Evolutionary conservation across 2,329 filamentous ascomycete species (phyloP), one percentile per base, ranked within the genome.

Genomic region (Chaetothyriales sp.): DNA sequence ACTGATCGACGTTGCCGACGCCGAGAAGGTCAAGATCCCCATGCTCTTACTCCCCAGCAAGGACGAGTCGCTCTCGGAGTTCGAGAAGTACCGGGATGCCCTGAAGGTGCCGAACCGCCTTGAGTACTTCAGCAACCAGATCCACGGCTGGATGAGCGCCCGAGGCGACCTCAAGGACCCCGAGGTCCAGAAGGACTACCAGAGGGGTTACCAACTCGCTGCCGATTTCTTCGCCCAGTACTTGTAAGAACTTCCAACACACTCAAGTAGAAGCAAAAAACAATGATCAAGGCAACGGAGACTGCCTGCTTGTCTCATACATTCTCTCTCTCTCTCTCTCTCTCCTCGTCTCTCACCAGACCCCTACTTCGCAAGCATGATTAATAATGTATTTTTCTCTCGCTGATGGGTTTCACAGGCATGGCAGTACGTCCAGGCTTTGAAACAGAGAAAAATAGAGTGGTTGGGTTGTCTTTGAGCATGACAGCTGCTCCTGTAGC

Each of bases 1-100:
- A 25, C 80, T 81, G 77, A 71, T 81, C 10, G 77, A 79, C 48
- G 73, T 72, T 13, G 71, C 74, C 25, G 78, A 81, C 57, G 78
- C 77, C 2, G 69, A 72, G 47, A 70, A 69, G 4, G 69, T 81
- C 40, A 74, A 71, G 3, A 76, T 81, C 43, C 78, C 78, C 1
- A 77, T 76, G 64, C 70, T 72, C 5, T 69, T 80, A 69, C 68
- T 82, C 43, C 77, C 78, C 1, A 75, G 71, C 40, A 73, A 73
- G 63, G 78, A 80, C 47, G 78, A 82, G 68, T 64, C 69, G 37
- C 72, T 74, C 58, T 69, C 73, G 0, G 78, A 66, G 18, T 67
- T 72, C 9, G 60, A 64, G 43, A 63, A 63, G 4, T 73, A 70
- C 54, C 63, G 67, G 45, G 62, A 63, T 8, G 67, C 66, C 37